phyloP scores from a whole-genome alignment of 345 rosid species.

The Isatis tinctoria region DNA sequence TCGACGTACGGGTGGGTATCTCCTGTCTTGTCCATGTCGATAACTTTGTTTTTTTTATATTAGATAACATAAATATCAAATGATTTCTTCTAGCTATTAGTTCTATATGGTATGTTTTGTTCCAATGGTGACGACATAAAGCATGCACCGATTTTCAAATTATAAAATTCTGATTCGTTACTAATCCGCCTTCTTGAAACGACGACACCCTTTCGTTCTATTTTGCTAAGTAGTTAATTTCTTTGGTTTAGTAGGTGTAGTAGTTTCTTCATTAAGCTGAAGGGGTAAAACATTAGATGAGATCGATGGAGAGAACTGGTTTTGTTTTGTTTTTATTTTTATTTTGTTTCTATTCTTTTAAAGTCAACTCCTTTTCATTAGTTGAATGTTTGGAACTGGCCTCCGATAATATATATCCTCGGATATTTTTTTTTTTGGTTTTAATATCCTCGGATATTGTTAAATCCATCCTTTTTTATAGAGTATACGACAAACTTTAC shows the following conservation, averaged over 20 bases:
- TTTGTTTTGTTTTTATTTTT: too few relatives aligned
- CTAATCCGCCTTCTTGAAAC: neutral
- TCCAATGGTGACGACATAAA: neutral
- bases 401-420: constrained; percentile 3
- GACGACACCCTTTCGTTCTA: neutral
- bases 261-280: neutral
- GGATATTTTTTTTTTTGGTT: too few relatives aligned
- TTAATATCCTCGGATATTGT: neutral
- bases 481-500: too few relatives aligned
- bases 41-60: too few relatives aligned
- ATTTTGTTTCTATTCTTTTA: neutral
- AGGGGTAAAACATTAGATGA: neutral
- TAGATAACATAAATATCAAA: neutral
- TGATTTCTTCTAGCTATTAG: neutral
- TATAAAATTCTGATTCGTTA: neutral
- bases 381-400: neutral
- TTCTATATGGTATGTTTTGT: neutral
- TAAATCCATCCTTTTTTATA: neutral
- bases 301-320: neutral
- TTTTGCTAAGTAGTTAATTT: neutral
- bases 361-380: neutral
- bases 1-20: neutral
- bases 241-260: neutral
- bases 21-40: neutral
- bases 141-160: neutral